Conservation (phyloP, 2,329 filamentous ascomycete species). For the Sporothrix curviconia region DNA sequence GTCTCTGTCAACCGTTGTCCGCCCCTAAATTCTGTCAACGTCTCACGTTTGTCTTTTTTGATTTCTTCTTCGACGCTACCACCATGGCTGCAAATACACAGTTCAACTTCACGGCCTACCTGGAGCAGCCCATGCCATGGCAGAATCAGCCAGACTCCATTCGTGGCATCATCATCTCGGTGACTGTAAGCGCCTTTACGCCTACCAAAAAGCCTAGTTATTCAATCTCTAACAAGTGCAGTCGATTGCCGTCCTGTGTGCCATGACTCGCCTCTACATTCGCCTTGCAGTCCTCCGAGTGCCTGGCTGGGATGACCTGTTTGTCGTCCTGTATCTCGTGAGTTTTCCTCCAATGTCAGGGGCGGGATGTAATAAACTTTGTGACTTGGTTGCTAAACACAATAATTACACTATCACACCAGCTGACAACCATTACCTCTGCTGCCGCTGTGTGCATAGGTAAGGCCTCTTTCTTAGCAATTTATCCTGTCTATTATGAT, state of each 20-base stretch:
- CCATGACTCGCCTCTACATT: slow-evolving; percentile 13
- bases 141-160: slow-evolving; percentile 11
- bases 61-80: background rate
- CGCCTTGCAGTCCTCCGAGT: background rate
- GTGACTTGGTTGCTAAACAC: too few species aligned
- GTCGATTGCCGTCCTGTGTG: slow-evolving; percentile 5
- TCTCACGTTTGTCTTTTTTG: background rate
- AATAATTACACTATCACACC: background rate
- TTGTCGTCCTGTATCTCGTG: slow-evolving; percentile 14
- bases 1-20: background rate
- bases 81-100: background rate
- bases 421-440: slow-evolving; percentile 4
- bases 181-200: too few species aligned
- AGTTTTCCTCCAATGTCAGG: background rate
- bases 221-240: background rate
- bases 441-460: slow-evolving; percentile 2
- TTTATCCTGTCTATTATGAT: background rate
- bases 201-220: too few species aligned
- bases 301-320: slow-evolving; percentile 17
- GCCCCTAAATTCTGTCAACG: too few species aligned
- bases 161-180: slow-evolving; percentile 3
- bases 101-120: slow-evolving; percentile 10
- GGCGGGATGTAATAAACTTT: too few species aligned
- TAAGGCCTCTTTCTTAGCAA: background rate
- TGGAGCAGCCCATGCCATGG: slow-evolving; percentile 11